phyloP scores from a whole-genome alignment of 257 asterid species.

The Rubia yunnanensis region DNA sequence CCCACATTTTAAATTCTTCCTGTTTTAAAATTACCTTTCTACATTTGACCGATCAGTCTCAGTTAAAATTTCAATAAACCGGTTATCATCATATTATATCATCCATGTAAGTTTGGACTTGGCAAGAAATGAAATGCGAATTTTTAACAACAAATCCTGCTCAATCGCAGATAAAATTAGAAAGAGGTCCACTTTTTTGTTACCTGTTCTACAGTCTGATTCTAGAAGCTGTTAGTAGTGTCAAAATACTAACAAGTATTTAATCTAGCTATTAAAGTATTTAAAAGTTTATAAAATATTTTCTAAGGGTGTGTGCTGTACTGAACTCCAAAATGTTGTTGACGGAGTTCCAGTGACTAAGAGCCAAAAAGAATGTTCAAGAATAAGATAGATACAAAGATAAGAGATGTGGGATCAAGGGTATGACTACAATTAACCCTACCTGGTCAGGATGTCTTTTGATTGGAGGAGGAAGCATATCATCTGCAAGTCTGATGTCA shows the following conservation, averaged over 20 bases:
- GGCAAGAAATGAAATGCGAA: too few species aligned
- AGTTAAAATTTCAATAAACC: too few species aligned
- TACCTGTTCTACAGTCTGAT: not conserved
- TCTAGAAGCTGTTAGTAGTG: too few species aligned
- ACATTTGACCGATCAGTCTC: too few species aligned
- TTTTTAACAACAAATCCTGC: too few species aligned
- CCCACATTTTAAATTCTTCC: too few species aligned
- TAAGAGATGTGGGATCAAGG: not conserved
- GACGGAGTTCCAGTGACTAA: not conserved
- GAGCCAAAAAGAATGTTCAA: not conserved
- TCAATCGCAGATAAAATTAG: too few species aligned
- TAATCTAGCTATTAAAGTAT: not conserved
- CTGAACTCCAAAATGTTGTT: not conserved
- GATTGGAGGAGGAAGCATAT: slow-evolving; percentile 73
- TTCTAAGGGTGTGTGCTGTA: not conserved
- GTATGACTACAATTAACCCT: slow-evolving; percentile 4
- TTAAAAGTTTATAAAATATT: not conserved
- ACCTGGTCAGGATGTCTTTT: slow-evolving; percentile 92
- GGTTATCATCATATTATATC: too few species aligned
- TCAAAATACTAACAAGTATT: not conserved
- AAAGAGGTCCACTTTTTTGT: not conserved
- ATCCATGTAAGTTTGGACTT: too few species aligned
- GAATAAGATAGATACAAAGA: not conserved
- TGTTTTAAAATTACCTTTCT: too few species aligned
- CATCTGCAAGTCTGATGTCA: slow-evolving; percentile 83